Percentiles rank a stretch among this genome's conserved stretches.
These are phyloP conservation scores for Fraxinus americana DNA, from an alignment of 257 asterid genomes.

Conservation along the genomic window DNA sequence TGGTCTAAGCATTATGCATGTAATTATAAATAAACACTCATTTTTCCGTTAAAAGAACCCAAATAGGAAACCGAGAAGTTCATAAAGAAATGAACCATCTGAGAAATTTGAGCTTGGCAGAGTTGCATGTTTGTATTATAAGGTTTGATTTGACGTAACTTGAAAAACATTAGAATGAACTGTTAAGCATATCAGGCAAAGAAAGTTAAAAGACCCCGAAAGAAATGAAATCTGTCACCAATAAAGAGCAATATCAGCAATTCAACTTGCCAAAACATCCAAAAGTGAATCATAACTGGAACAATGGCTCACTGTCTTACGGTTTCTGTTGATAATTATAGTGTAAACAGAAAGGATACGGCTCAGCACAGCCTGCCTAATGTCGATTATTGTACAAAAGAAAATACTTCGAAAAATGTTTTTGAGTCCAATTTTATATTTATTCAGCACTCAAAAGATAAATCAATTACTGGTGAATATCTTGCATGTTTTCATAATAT, in stretches of 20 bases:
- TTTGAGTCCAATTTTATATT: neutral
- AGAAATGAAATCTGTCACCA: neutral
- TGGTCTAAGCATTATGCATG: neutral
- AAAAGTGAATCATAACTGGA: neutral
- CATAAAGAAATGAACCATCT: neutral
- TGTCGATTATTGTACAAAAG: neutral
- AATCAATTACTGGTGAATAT: neutral
- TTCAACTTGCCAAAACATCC: neutral
- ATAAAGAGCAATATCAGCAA: neutral
- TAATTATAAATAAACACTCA: neutral
- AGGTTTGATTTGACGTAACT: neutral
- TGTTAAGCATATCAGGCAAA: neutral
- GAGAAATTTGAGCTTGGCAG: neutral
- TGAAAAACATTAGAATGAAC: neutral
- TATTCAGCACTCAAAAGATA: conserved; percentile 4
- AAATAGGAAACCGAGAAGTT: neutral
- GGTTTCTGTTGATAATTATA: neutral
- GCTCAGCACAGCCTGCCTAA: too few species aligned
- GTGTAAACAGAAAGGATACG: neutral
- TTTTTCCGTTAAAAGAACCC: neutral
- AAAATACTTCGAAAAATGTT: neutral
- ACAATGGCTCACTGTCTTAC: too few species aligned
- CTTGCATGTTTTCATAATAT: conserved; percentile 1
- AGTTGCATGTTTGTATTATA: neutral
- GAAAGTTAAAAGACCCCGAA: neutral